Conservation (phyloP, 2,329 filamentous ascomycete genomes). For the Fusarium denticulatum region DNA sequence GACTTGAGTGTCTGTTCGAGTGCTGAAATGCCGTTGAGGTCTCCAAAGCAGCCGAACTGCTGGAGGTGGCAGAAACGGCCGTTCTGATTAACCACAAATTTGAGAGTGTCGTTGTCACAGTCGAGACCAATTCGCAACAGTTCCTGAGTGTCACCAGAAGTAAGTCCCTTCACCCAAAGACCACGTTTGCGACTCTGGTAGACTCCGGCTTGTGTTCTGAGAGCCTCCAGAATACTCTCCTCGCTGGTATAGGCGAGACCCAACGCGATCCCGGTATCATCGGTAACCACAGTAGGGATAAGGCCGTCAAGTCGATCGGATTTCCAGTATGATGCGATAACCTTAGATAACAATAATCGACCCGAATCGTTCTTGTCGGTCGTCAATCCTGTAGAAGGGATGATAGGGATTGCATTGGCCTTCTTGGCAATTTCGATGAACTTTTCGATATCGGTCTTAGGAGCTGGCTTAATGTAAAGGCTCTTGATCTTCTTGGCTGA, state of each 20-base stretch:
- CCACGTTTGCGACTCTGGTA: conserved; percentile 97
- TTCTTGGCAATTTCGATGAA: conserved; percentile 61
- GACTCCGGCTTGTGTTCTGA: conserved; percentile 81
- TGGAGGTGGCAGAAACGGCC: conserved; percentile 95
- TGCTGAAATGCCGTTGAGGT: conserved; percentile 80
- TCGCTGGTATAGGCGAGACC: conserved; percentile 95
- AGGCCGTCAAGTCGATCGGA: conserved; percentile 87
- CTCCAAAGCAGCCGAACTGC: conserved; percentile 91
- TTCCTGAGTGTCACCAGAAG: conserved; percentile 92
- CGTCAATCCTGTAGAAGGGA: conserved; percentile 77
- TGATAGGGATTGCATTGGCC: conserved; percentile 73
- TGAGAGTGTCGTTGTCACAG: conserved; percentile 92
- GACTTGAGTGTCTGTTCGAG: conserved; percentile 87
- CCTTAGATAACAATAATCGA: conserved; percentile 68
- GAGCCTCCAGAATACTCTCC: conserved; percentile 86
- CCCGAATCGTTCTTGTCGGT: conserved; percentile 70
- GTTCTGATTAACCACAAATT: conserved; percentile 89
- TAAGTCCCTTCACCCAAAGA: conserved; percentile 95
- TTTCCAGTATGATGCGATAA: conserved; percentile 79
- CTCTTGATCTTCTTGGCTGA: conserved; percentile 58
- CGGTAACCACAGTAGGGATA: conserved; percentile 88
- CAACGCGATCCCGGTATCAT: conserved; percentile 84
- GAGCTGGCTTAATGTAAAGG: conserved; percentile 62
- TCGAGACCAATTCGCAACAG: conserved; percentile 86
- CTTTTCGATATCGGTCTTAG: conserved; percentile 57